These are phyloP conservation scores for Brassica nigra DNA, from an alignment of 345 rosid species.

Conservation along the genomic window DNA sequence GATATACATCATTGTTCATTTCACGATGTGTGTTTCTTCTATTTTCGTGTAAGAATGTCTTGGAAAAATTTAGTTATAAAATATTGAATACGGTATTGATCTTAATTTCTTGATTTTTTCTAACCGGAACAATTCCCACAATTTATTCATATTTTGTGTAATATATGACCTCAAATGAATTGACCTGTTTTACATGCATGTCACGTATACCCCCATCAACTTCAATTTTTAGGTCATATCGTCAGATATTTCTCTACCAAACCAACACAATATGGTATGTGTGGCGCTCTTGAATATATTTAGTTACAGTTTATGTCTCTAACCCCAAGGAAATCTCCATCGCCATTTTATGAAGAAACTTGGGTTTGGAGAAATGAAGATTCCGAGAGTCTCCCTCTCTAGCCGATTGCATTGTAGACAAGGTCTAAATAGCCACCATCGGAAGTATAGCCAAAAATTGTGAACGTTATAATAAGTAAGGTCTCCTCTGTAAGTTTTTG, in stretches of 20 bases:
- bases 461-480: background rate
- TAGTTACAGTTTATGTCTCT: too few species aligned
- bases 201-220: background rate
- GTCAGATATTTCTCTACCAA: constrained; percentile 19
- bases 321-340: too few species aligned
- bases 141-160: background rate
- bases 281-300: too few species aligned
- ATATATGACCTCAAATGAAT: background rate
- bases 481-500: background rate
- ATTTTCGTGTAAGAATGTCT: constrained; percentile 21
- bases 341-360: too few species aligned
- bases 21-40: constrained; percentile 14
- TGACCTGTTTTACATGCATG: background rate
- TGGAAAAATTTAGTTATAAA: constrained; percentile 3
- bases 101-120: background rate
- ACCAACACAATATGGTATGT: background rate
- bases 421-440: background rate
- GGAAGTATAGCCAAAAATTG: background rate
- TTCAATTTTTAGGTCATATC: background rate
- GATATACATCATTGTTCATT: constrained; percentile 18
- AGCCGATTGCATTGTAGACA: background rate
- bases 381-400: too few species aligned
- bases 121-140: background rate
- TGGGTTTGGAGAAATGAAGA: too few species aligned
- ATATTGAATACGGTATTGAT: background rate